These are phyloP conservation scores for Lichina pygmaea DNA, from an alignment of 495 filamentous ascomycete species.

Conservation along the genomic window DNA sequence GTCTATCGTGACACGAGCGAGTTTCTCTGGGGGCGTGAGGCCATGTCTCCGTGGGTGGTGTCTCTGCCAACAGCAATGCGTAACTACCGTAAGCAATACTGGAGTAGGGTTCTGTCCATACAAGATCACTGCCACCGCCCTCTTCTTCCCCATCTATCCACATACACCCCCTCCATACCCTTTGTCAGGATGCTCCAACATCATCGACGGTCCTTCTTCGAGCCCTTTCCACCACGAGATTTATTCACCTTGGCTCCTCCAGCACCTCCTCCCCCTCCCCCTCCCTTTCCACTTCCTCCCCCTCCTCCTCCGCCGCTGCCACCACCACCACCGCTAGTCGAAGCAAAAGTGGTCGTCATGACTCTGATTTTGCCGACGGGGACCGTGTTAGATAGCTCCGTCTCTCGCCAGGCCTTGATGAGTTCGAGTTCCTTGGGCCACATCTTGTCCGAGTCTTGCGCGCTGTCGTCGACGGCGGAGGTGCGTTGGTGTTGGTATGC, in stretches of 20 bases:
- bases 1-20: too few relatives aligned
- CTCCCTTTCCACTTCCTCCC: constrained; percentile 11
- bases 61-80: too few relatives aligned
- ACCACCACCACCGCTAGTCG: constrained; percentile 18
- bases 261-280: constrained; percentile 11
- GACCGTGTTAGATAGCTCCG: constrained; percentile 55
- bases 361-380: constrained; percentile 72
- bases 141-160: too few relatives aligned
- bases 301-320: constrained; percentile 12
- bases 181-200: not conserved
- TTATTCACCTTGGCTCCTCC: constrained; percentile 17
- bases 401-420: constrained; percentile 51
- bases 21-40: too few relatives aligned
- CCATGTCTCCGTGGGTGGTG: too few relatives aligned
- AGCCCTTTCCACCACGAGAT: constrained; percentile 8
- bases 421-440: constrained; percentile 64
- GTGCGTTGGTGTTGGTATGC: constrained; percentile 3
- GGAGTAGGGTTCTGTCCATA: too few relatives aligned
- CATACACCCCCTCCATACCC: too few relatives aligned
- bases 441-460: constrained; percentile 40
- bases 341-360: constrained; percentile 23
- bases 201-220: constrained; percentile 9
- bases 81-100: too few relatives aligned
- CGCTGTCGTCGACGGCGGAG: constrained; percentile 21
- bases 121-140: too few relatives aligned